A percentile compares a stretch with the other conserved stretches of the same genome.
Evolutionary conservation across 2,329 filamentous ascomycete species (phyloP).

Genomic region (Cadophora sp.): DNA sequence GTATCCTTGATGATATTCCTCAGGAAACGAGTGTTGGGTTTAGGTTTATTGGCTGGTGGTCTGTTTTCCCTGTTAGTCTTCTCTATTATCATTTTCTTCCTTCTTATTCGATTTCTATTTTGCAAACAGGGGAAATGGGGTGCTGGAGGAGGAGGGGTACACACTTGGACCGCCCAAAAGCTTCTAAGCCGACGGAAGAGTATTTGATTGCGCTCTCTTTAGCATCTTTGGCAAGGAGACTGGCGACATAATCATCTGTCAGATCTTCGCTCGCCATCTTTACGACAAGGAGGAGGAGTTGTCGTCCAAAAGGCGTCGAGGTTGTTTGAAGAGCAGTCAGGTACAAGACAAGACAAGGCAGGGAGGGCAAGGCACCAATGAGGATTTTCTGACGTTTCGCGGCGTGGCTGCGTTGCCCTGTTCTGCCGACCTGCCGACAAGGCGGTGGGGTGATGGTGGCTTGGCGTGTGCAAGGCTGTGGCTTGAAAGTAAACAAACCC

Average conservation of each 20-base stretch:
- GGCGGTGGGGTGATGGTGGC: constrained; percentile 3
- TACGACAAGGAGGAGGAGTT: background rate
- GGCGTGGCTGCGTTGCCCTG: background rate
- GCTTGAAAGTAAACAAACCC: constrained; percentile 35
- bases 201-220: constrained; percentile 76
- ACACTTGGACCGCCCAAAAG: constrained; percentile 57
- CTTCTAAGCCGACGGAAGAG: constrained; percentile 75
- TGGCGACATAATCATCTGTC: constrained; percentile 81
- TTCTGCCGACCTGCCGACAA: constrained; percentile 5
- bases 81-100: background rate
- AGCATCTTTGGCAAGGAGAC: constrained; percentile 81
- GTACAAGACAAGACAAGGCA: background rate
- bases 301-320: background rate
- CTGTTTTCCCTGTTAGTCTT: constrained; percentile 33
- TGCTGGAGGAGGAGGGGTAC: background rate
- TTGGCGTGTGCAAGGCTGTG: constrained; percentile 11
- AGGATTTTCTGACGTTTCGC: background rate
- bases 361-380: constrained; percentile 4
- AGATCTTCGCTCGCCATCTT: constrained; percentile 50
- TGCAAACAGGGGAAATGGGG: background rate
- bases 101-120: too few relatives aligned
- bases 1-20: constrained; percentile 88
- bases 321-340: background rate
- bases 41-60: constrained; percentile 69
- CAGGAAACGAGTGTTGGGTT: constrained; percentile 90